Conservation (phyloP, 345 rosid species). For the Conringia planisiliqua region DNA sequence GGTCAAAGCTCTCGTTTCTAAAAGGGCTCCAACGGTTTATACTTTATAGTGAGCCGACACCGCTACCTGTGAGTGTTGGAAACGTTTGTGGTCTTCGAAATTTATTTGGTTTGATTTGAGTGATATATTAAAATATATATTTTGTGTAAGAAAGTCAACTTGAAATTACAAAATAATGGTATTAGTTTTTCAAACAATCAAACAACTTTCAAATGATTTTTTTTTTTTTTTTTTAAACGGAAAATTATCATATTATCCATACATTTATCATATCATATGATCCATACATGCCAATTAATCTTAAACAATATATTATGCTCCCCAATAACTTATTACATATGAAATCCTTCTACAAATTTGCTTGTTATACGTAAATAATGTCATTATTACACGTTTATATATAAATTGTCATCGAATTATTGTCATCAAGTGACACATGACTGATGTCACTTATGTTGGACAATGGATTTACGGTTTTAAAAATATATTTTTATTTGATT, state of each 20-base stretch:
- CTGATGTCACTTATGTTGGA: constrained; percentile 32
- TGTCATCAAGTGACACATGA: constrained; percentile 28
- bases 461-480: background rate
- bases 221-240: background rate
- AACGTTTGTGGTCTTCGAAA: background rate
- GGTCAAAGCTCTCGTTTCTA: background rate
- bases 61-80: background rate
- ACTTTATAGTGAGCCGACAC: background rate
- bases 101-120: background rate
- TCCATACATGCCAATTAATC: background rate
- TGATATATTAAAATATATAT: background rate
- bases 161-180: background rate
- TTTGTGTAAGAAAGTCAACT: background rate
- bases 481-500: background rate
- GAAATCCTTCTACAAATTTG: background rate
- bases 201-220: background rate
- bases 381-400: background rate
- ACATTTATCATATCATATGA: background rate
- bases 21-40: background rate
- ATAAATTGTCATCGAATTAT: background rate
- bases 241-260: background rate
- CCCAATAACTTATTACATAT: background rate
- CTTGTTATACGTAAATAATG: background rate
- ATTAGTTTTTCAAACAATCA: background rate
- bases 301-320: background rate